Conservation (phyloP, 2,329 filamentous ascomycete species). For the Colletotrichum gloeosporioides region DNA sequence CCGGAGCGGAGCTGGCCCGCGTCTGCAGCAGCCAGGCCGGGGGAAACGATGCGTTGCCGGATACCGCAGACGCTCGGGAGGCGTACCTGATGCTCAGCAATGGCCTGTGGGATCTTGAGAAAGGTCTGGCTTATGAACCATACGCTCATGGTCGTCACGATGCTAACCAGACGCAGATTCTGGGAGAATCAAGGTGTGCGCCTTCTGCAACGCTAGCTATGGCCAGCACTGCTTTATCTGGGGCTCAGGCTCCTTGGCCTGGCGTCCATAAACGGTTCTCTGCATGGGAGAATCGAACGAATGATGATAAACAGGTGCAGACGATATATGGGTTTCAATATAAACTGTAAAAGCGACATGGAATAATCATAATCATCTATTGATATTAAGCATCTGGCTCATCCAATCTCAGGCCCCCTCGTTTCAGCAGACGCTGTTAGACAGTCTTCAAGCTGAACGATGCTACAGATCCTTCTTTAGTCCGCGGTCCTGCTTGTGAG, state of each 20-base stretch:
- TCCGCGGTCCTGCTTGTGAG: slow-evolving; percentile 85
- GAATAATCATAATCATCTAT: background rate
- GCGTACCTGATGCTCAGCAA: background rate
- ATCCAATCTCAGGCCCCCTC: background rate
- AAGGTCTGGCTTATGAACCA: background rate
- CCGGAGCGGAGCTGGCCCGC: background rate
- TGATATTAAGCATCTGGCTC: background rate
- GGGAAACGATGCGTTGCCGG: background rate
- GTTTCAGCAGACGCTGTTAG: background rate
- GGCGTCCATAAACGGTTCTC: background rate
- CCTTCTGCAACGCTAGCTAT: slow-evolving; percentile 4
- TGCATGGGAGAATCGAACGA: background rate
- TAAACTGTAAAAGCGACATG: background rate
- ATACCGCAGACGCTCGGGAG: background rate
- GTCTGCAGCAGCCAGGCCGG: background rate
- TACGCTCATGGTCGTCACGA: background rate
- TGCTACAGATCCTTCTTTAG: slow-evolving; percentile 64
- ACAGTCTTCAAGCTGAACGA: background rate
- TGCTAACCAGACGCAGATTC: background rate
- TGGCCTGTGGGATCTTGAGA: background rate
- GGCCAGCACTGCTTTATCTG: background rate
- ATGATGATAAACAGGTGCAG: background rate
- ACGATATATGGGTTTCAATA: background rate
- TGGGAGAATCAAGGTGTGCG: background rate
- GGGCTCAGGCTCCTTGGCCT: background rate